Conservation (phyloP, 768 basidiomycete species). For the Kwoniella dejecticola region DNA sequence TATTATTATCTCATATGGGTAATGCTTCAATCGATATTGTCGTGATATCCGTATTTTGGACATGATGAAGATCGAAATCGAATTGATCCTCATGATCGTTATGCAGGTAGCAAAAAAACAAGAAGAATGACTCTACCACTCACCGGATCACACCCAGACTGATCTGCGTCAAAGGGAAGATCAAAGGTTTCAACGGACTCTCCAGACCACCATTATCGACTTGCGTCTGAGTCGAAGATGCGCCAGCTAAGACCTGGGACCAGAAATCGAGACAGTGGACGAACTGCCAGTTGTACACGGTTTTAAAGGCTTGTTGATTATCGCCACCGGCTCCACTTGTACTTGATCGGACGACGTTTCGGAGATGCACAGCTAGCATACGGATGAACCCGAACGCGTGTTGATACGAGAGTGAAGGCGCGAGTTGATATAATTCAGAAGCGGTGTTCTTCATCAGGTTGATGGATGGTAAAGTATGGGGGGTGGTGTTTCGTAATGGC, state of each 20-base stretch:
- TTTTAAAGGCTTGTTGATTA: slow-evolving; percentile 79
- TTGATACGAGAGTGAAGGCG: slow-evolving; percentile 66
- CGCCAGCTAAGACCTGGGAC: slow-evolving; percentile 79
- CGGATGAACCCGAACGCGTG: slow-evolving; percentile 96
- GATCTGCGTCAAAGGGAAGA: slow-evolving; percentile 95
- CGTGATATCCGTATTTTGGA: too few species aligned
- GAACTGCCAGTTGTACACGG: slow-evolving; percentile 99
- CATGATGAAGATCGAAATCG: neutral
- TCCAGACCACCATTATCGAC: slow-evolving; percentile 62
- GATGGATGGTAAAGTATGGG: slow-evolving; percentile 84
- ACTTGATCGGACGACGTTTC: slow-evolving; percentile 56
- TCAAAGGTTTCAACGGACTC: slow-evolving; percentile 79
- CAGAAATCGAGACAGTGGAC: slow-evolving; percentile 96
- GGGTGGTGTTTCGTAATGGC: slow-evolving; percentile 76
- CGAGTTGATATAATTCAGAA: slow-evolving; percentile 80
- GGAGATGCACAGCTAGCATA: slow-evolving; percentile 86
- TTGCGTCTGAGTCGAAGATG: slow-evolving; percentile 68
- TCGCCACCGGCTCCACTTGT: slow-evolving; percentile 33
- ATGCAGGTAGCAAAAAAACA: slow-evolving; percentile 13
- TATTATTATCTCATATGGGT: too few species aligned
- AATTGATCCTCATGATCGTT: too few species aligned
- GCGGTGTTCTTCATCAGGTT: slow-evolving; percentile 98
- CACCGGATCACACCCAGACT: slow-evolving; percentile 90
- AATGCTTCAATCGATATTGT: too few species aligned
- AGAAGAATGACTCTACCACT: slow-evolving; percentile 45